A percentile compares a stretch with the other conserved stretches of the same genome.
Conservation (phyloP, 2,329 filamentous ascomycete species). For the Penicillium sumatraense region DNA sequence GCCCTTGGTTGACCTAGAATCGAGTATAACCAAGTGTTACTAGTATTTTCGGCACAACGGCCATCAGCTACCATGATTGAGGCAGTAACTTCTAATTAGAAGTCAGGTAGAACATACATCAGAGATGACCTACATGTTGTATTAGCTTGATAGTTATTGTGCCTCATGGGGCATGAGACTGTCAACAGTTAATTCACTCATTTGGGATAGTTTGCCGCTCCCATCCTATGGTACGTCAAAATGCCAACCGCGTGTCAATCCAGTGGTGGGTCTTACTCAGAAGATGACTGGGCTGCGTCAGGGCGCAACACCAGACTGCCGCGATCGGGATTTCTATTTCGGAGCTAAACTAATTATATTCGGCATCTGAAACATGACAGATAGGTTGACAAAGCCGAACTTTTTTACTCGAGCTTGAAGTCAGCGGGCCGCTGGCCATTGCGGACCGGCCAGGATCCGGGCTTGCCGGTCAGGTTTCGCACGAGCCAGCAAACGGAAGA, state of each 20-base stretch:
- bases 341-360: neutral
- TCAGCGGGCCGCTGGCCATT: constrained; percentile 2
- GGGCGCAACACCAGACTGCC: neutral
- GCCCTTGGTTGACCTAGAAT: no score
- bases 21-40: no score
- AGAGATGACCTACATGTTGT: no score
- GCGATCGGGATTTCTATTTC: neutral
- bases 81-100: no score
- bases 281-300: neutral
- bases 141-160: no score
- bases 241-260: constrained; percentile 1
- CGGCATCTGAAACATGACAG: neutral
- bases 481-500: neutral
- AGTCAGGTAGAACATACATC: no score
- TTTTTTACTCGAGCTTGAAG: constrained; percentile 1
- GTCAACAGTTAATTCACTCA: neutral
- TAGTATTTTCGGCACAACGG: no score
- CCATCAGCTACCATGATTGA: no score
- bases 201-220: neutral
- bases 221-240: neutral
- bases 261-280: neutral
- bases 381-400: neutral
- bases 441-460: neutral
- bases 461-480: neutral
- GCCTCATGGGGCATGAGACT: no score